Evolutionary conservation across 306 rosid species (phyloP).

Genomic region (Glycyrrhiza uralensis): DNA sequence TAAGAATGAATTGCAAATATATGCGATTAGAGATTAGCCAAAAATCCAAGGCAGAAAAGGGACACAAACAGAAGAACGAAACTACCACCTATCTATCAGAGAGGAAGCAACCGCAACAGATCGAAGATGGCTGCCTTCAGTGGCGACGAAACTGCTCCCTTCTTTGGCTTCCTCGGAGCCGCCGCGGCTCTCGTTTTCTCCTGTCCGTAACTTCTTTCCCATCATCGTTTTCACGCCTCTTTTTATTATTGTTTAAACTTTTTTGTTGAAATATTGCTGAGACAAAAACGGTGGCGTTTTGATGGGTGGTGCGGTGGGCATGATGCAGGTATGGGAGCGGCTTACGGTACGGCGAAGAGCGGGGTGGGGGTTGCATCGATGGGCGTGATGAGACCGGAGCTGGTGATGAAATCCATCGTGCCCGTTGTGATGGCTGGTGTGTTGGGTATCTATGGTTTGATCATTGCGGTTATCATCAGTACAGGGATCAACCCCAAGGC

Average conservation of each 20-base stretch:
- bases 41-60: not conserved
- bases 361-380: constrained; percentile 72
- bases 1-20: no score
- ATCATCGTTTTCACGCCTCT: no score
- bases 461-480: constrained; percentile 69
- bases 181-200: constrained; percentile 75
- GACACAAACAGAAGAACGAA: not conserved
- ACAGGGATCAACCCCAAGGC: constrained; percentile 74
- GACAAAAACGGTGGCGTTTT: not conserved
- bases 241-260: not conserved
- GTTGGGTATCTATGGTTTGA: constrained; percentile 71
- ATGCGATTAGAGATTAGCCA: no score
- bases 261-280: not conserved
- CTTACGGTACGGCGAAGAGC: constrained; percentile 65
- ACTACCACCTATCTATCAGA: not conserved
- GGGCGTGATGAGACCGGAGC: constrained; percentile 82
- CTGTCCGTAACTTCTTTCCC: no score
- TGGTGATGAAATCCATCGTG: constrained; percentile 70
- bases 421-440: constrained; percentile 85
- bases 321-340: constrained; percentile 68
- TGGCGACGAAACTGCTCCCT: constrained; percentile 76
- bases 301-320: no score
- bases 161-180: constrained; percentile 75
- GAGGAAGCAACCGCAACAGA: not conserved
- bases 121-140: constrained; percentile 45